Evolutionary conservation across 495 filamentous ascomycete species (phyloP).

Genomic region (Penicillium steckii): DNA sequence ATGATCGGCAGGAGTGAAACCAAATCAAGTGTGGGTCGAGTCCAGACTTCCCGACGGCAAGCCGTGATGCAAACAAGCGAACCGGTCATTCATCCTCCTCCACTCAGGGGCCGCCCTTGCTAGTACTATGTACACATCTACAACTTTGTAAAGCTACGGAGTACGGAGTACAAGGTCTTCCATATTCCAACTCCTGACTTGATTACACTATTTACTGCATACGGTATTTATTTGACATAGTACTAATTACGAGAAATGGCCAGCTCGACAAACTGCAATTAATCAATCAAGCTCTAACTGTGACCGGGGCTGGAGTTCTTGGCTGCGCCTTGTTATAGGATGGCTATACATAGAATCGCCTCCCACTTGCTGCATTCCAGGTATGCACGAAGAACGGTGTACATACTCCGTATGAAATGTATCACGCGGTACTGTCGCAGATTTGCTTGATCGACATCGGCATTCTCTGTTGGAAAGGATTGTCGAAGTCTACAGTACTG

Average conservation of each 20-base stretch:
- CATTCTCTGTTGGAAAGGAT: too few species aligned
- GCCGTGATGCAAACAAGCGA: neutral
- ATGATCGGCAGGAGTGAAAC: neutral
- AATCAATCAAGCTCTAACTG: slow-evolving; percentile 1
- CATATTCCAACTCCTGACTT: too few species aligned
- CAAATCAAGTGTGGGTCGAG: neutral
- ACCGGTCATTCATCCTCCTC: neutral
- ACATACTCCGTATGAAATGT: neutral
- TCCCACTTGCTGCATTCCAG: neutral
- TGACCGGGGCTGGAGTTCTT: neutral
- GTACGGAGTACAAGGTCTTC: too few species aligned
- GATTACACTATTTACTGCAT: too few species aligned
- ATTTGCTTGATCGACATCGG: too few species aligned
- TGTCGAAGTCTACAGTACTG: too few species aligned
- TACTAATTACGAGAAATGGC: too few species aligned
- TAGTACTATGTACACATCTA: too few species aligned
- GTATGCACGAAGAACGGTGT: neutral
- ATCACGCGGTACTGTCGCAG: too few species aligned
- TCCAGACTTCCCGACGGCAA: slow-evolving; percentile 1
- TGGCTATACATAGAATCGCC: neutral
- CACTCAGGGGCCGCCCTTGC: neutral
- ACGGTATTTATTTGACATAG: too few species aligned
- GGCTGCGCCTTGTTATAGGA: neutral
- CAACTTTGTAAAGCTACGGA: too few species aligned
- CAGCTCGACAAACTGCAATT: too few species aligned